Evolutionary conservation across 306 rosid species (phyloP).

Genomic region (Cucurbita moschata): DNA sequence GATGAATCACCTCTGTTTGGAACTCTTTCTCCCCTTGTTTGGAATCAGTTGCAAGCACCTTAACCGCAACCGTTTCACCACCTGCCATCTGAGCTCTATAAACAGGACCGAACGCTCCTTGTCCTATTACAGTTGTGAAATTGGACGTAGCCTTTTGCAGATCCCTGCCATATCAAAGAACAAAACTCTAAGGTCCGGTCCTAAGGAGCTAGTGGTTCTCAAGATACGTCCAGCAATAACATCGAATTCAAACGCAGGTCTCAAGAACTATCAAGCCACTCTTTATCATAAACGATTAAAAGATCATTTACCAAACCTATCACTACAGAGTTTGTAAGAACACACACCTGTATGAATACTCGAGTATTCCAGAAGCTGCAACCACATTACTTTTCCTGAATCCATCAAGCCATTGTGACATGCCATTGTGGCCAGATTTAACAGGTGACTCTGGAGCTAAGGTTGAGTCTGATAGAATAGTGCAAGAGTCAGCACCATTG

Average conservation of each 20-base stretch:
- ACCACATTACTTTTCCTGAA: conserved; percentile 58
- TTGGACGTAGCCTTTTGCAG: conserved; percentile 85
- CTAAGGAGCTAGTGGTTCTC: neutral
- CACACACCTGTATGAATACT: conserved; percentile 90
- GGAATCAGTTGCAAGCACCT: conserved; percentile 91
- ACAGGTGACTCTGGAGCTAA: conserved; percentile 91
- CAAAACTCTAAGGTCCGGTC: neutral
- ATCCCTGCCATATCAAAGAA: conserved; percentile 41
- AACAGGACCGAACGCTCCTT: conserved; percentile 98
- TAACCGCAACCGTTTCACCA: conserved; percentile 85
- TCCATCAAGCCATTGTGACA: conserved; percentile 72
- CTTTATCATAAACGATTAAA: neutral
- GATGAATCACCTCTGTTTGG: conserved; percentile 65
- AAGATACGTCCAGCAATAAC: neutral
- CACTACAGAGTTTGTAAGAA: neutral
- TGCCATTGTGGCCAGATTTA: conserved; percentile 48
- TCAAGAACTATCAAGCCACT: neutral
- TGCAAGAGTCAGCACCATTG: conserved; percentile 76
- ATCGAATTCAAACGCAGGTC: neutral
- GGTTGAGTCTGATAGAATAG: conserved; percentile 73
- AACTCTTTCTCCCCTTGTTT: conserved; percentile 97
- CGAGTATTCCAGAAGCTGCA: conserved; percentile 83
- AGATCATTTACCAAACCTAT: neutral
- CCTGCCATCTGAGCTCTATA: conserved; percentile 91
- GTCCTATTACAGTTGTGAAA: conserved; percentile 87